These are phyloP conservation scores for Mycosphaerelloides madeirae DNA, from an alignment of 2,329 filamentous ascomycete species.

Conservation along the genomic window DNA sequence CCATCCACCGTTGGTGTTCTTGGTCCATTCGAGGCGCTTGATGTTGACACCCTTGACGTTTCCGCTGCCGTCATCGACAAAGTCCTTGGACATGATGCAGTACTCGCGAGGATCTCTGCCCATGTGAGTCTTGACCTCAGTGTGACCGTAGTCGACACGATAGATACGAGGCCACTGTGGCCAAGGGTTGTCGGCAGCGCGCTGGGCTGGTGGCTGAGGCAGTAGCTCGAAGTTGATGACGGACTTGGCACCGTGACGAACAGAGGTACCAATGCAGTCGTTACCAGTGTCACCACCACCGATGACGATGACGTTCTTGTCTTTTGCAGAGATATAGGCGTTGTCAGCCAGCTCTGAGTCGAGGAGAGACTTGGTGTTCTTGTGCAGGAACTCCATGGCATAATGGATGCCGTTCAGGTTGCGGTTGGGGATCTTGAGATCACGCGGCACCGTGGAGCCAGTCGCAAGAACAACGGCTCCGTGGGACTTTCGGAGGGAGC, in stretches of 20 bases:
- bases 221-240: constrained; percentile 95
- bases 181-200: constrained; percentile 93
- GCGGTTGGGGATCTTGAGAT: constrained; percentile 84
- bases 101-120: constrained; percentile 94
- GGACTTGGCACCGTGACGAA: constrained; percentile 91
- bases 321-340: constrained; percentile 88
- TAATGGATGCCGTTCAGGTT: constrained; percentile 88
- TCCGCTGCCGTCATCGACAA: constrained; percentile 81
- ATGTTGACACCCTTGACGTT: constrained; percentile 95
- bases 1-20: constrained; percentile 83
- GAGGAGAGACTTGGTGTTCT: constrained; percentile 94
- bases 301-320: constrained; percentile 93
- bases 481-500: constrained; percentile 66
- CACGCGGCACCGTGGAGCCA: constrained; percentile 86
- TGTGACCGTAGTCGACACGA: constrained; percentile 96
- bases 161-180: constrained; percentile 97
- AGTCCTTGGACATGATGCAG: constrained; percentile 97
- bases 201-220: constrained; percentile 84
- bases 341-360: constrained; percentile 83
- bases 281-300: constrained; percentile 97
- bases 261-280: constrained; percentile 94
- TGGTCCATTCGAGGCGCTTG: constrained; percentile 92
- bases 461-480: constrained; percentile 88
- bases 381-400: constrained; percentile 95
- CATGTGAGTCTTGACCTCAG: constrained; percentile 91